A percentile compares a stretch with the other conserved stretches of the same genome.
phyloP scores from a whole-genome alignment of 139 green algal genomes.

The Chlamydomonas incerta region DNA sequence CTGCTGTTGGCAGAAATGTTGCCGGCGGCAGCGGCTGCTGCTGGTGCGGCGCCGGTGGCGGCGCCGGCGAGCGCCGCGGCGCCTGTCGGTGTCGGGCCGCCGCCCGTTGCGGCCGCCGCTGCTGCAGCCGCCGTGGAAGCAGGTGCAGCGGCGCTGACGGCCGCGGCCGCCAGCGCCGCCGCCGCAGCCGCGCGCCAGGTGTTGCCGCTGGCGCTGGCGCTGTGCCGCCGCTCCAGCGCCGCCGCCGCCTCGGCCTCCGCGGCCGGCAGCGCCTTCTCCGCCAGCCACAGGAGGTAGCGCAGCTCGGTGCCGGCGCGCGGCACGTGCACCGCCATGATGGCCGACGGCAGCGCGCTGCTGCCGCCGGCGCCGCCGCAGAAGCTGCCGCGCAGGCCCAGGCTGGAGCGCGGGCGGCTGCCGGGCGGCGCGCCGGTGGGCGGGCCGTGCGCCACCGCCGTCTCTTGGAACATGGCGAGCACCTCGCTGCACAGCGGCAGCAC shows the following conservation, averaged over 20 bases:
- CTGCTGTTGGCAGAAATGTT: too few species aligned
- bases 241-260: background rate
- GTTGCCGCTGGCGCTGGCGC: too few species aligned
- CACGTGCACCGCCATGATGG: background rate
- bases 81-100: too few species aligned
- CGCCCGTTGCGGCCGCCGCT: too few species aligned
- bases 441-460: background rate
- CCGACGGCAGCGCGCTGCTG: background rate
- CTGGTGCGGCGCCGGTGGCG: too few species aligned
- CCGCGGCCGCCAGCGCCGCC: too few species aligned
- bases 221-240: too few species aligned
- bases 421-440: background rate
- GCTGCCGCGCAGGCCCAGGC: background rate
- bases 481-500: constrained; percentile 8
- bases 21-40: too few species aligned
- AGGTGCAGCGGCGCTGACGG: too few species aligned
- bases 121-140: too few species aligned
- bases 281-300: constrained; percentile 9
- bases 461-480: constrained; percentile 16
- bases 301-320: background rate
- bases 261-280: background rate
- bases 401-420: background rate
- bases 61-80: too few species aligned
- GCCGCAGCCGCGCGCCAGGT: background rate
- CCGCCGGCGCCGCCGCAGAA: background rate